phyloP scores from a whole-genome alignment of 2,329 filamentous ascomycete genomes.

The Fusarium goolgardi region DNA sequence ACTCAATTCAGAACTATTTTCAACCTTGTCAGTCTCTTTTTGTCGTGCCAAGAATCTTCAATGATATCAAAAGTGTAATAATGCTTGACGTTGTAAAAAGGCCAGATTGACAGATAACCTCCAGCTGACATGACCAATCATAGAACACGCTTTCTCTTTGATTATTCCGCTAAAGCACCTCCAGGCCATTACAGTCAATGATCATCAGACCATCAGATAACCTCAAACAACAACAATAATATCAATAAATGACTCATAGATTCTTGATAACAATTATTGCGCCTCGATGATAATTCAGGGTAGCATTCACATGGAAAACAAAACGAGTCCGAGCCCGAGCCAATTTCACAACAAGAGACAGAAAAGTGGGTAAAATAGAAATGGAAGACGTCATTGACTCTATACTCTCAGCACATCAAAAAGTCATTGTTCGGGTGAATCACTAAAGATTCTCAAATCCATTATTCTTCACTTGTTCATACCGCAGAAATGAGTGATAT shows the following conservation, averaged over 20 bases:
- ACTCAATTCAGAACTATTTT: rapidly evolving
- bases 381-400: slow-evolving; percentile 42
- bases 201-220: background rate
- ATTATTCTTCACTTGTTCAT: slow-evolving; percentile 3
- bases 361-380: slow-evolving; percentile 25
- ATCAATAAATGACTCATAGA: background rate
- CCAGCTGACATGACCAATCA: slow-evolving; percentile 1
- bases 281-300: slow-evolving; percentile 3
- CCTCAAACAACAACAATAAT: background rate
- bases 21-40: too few relatives aligned
- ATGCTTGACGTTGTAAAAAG: background rate
- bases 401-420: slow-evolving; percentile 20
- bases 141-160: slow-evolving; percentile 15
- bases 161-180: background rate
- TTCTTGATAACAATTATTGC: background rate
- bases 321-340: slow-evolving; percentile 15
- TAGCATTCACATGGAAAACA: slow-evolving; percentile 17
- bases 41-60: background rate
- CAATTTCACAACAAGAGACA: background rate
- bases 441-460: background rate
- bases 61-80: background rate
- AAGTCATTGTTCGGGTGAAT: slow-evolving; percentile 12
- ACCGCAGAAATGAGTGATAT: slow-evolving; percentile 22
- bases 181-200: slow-evolving; percentile 6
- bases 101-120: background rate